phyloP scores from a whole-genome alignment of 352 stramenopile genomes.

The Phytophthora citrophthora region DNA sequence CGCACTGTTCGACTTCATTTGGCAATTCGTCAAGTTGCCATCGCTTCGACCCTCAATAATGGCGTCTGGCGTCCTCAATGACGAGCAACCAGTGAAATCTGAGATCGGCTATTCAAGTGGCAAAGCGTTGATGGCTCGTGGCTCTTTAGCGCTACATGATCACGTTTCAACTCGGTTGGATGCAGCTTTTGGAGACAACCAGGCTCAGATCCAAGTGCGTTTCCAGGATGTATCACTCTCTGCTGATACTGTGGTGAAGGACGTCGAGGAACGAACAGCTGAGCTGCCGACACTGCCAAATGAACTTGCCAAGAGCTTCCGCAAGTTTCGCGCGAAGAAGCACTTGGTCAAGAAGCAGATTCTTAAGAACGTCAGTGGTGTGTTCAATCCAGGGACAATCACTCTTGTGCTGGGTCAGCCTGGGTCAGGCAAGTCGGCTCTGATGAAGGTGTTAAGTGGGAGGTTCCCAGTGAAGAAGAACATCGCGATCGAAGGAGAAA shows the following conservation, averaged over 20 bases:
- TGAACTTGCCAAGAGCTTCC: conserved; percentile 36
- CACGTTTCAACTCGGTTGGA: conserved; percentile 33
- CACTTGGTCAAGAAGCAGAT: conserved; percentile 30
- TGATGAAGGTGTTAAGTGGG: conserved; percentile 47
- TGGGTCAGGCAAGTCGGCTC: background rate
- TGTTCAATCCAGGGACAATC: background rate
- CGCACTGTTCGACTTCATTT: conserved; percentile 11
- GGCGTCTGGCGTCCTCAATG: background rate
- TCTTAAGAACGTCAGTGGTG: background rate
- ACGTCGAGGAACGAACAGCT: conserved; percentile 11
- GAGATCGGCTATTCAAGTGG: conserved; percentile 20
- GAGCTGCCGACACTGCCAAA: conserved; percentile 44
- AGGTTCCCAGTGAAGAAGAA: conserved; percentile 40
- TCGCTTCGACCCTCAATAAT: background rate
- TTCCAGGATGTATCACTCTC: conserved; percentile 45
- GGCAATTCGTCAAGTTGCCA: conserved; percentile 10
- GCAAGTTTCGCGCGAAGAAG: conserved; percentile 31
- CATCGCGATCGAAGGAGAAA: conserved; percentile 35
- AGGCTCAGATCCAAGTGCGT: conserved; percentile 50
- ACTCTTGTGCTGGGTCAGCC: background rate
- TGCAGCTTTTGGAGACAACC: conserved; percentile 28
- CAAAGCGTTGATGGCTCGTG: conserved; percentile 28
- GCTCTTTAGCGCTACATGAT: conserved; percentile 38
- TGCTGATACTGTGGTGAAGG: conserved; percentile 34
- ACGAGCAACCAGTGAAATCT: conserved; percentile 11